Conservation (phyloP, 495 filamentous ascomycete genomes). For the Lichenothelia convexa region DNA sequence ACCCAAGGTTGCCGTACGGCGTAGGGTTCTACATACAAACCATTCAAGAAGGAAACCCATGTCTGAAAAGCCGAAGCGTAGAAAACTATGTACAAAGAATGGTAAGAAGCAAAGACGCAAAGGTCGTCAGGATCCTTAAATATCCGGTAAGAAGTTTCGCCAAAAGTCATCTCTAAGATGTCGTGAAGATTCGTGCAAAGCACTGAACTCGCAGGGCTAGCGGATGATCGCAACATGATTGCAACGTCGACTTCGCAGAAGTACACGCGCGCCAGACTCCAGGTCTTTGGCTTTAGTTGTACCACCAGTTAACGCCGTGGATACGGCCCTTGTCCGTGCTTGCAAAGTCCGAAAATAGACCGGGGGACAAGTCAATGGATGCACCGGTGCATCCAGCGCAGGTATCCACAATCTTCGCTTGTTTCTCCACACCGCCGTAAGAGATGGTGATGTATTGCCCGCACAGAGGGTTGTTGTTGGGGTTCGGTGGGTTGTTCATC, state of each 20-base stretch:
- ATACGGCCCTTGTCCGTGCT: conserved; percentile 10
- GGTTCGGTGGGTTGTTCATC: conserved; percentile 15
- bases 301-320: conserved; percentile 11
- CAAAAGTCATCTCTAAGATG: no score
- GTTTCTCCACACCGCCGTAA: conserved; percentile 2
- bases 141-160: no score
- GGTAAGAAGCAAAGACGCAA: no score
- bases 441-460: conserved; percentile 17
- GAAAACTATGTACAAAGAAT: no score
- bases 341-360: conserved; percentile 1
- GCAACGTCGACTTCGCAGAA: neutral
- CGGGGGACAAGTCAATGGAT: conserved; percentile 5
- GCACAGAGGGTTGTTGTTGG: conserved; percentile 26
- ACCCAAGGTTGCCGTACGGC: no score
- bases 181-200: neutral
- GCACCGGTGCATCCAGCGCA: conserved; percentile 9
- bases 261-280: neutral
- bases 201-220: neutral
- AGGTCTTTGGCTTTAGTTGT: neutral
- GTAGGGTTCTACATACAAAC: no score
- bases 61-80: no score
- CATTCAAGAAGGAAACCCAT: no score
- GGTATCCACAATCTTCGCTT: conserved; percentile 12
- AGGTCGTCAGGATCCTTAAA: no score
- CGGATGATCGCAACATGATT: neutral